Percentiles rank a stretch among this genome's conserved stretches.
These are phyloP conservation scores for Trametes hirsuta DNA, from an alignment of 1,284 basidiomycete species.

Conservation along the genomic window DNA sequence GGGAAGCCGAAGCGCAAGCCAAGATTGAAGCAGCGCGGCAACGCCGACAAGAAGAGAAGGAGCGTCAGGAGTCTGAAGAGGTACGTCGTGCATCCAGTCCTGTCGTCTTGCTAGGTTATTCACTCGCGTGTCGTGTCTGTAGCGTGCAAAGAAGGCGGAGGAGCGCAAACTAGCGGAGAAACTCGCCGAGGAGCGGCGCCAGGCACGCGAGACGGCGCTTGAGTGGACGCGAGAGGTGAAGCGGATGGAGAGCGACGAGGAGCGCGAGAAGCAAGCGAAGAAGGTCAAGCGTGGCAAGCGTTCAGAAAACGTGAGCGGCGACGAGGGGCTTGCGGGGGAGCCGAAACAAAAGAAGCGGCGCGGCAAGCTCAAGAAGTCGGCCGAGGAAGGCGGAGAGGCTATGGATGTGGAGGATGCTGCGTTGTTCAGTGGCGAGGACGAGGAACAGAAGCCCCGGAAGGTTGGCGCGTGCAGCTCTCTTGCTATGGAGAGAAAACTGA, in stretches of 20 bases:
- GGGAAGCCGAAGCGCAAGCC: slow-evolving; percentile 75
- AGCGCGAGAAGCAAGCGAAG: slow-evolving; percentile 66
- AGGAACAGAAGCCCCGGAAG: slow-evolving; percentile 62
- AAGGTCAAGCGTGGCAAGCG: slow-evolving; percentile 54
- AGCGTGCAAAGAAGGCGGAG: slow-evolving; percentile 62
- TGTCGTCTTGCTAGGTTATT: not conserved
- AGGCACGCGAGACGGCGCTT: slow-evolving; percentile 78
- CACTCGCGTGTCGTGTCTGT: slow-evolving; percentile 1
- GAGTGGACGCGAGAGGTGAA: slow-evolving; percentile 72
- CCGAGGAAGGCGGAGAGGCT: slow-evolving; percentile 33
- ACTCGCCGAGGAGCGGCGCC: slow-evolving; percentile 72
- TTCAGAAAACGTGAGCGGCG: slow-evolving; percentile 54
- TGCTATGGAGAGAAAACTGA: slow-evolving; percentile 4
- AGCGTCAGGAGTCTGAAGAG: slow-evolving; percentile 60
- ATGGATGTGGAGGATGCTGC: slow-evolving; percentile 50
- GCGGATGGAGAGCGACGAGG: slow-evolving; percentile 72
- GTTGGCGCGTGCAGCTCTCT: slow-evolving; percentile 37
- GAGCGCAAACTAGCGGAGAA: slow-evolving; percentile 65
- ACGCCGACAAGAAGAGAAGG: slow-evolving; percentile 67
- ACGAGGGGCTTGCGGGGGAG: slow-evolving; percentile 46
- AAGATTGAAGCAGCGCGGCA: slow-evolving; percentile 75
- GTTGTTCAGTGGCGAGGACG: slow-evolving; percentile 72
- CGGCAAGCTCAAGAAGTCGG: slow-evolving; percentile 32
- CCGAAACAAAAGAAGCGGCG: slow-evolving; percentile 34
- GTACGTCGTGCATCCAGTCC: slow-evolving; percentile 39